phyloP scores from a whole-genome alignment of 345 rosid genomes.

The Kandelia obovata region DNA sequence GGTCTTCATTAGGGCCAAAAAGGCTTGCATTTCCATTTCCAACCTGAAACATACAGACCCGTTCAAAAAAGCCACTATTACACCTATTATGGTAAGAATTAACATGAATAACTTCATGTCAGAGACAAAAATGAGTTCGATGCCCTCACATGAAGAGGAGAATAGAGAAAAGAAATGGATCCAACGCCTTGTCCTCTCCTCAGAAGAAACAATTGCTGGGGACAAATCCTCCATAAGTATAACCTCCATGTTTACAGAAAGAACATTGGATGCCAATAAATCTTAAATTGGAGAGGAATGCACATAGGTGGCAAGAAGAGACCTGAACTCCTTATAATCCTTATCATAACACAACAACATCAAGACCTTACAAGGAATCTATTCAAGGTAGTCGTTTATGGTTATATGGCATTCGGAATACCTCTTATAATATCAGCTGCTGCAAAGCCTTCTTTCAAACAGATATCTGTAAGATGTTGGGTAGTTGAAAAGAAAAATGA shows the following conservation, averaged over 20 bases:
- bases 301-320: slow-evolving; percentile 21
- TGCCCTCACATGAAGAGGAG: slow-evolving; percentile 62
- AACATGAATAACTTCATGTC: slow-evolving; percentile 59
- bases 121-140: slow-evolving; percentile 61
- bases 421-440: slow-evolving; percentile 41
- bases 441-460: slow-evolving; percentile 79
- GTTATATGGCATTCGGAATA: slow-evolving; percentile 51
- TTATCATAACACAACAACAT: slow-evolving; percentile 76
- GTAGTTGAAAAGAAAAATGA: slow-evolving; percentile 5
- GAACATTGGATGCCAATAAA: background rate
- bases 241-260: slow-evolving; percentile 45
- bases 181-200: slow-evolving; percentile 77
- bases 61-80: slow-evolving; percentile 18
- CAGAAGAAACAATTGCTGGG: slow-evolving; percentile 53
- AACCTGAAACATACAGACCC: slow-evolving; percentile 47
- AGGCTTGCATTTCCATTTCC: slow-evolving; percentile 63
- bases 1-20: slow-evolving; percentile 53
- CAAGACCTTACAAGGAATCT: slow-evolving; percentile 76
- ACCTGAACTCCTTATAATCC: slow-evolving; percentile 79
- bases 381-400: slow-evolving; percentile 59
- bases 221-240: slow-evolving; percentile 69
- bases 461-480: slow-evolving; percentile 44
- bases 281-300: background rate
- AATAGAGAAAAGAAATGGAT: slow-evolving; percentile 66
- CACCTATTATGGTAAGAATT: slow-evolving; percentile 18